Base-by-base conservation (phyloP, 192 early-diverging fungal species). In the Coemansia sp. region DNA sequence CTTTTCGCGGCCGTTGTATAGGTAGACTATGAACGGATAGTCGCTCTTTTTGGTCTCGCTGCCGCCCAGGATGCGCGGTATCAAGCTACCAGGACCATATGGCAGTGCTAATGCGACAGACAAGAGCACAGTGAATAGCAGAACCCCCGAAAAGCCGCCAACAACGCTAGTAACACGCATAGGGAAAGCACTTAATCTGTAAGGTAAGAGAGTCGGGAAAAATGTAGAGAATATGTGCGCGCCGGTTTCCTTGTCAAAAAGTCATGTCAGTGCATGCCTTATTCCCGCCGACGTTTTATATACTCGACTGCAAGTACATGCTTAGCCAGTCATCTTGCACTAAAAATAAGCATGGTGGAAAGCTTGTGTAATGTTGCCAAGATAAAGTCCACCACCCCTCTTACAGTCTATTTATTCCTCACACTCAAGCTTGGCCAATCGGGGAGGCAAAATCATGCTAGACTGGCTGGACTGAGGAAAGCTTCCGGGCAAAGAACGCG, bases 31-130 rank as follows among this genome's bases (percentile, higher is more conserved):
- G 29, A 83, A 83, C 17, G 72, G 69, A 34, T 78, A 83, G 24
- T 72, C 65, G 52, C 58, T 62, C 34, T 61, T 56, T 33, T 59
- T 38, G 29, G 67, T 69, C 0, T 57, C 33, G 9, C 65, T 44
- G 27, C 81, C 81, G n/a, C 81, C 81, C 41, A 83, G 67, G 64
- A 83, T 79, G 12, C 80, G 80, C 9, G 63, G 67, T 11, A 54
- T 22, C 19, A 79, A 57, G 18, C 27, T 65, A 22, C 46, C 46
- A 50, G 15, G 61, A 22, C 46, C 46, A 50, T n/a, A 50, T 11
- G 46, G 46, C 12, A 12, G n/a, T 26, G 46, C 46, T 15, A 7
- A 1, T 4, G 26, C 46, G n/a, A 12, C 26, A 12, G 46, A 24
- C 24, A 24, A 22, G 15, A 50, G 46, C 24, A 24, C 46, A 27